A percentile compares a stretch with the other conserved stretches of the same genome.
These are phyloP conservation scores for Nakataea oryzae DNA, from an alignment of 2,329 filamentous ascomycete genomes.

Conservation along the genomic window DNA sequence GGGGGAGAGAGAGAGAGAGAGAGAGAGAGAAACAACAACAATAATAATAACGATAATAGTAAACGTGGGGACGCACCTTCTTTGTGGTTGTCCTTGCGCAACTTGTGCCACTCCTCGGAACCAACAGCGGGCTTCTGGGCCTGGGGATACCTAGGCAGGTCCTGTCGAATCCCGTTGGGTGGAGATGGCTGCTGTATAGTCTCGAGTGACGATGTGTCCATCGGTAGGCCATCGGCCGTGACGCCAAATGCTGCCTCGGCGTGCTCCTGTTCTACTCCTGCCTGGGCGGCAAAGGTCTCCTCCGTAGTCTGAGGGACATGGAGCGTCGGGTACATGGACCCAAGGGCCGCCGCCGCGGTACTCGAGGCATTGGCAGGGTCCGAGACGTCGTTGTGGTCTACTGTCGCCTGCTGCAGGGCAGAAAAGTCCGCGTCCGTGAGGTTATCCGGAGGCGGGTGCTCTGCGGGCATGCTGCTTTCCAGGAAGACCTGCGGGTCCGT, in stretches of 20 bases:
- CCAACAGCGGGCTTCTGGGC: conserved; percentile 74
- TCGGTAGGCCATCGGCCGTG: conserved; percentile 21
- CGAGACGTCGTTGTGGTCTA: conserved; percentile 31
- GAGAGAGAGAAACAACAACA: background rate
- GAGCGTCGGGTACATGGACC: conserved; percentile 47
- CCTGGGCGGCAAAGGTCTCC: conserved; percentile 48
- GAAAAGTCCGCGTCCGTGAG: conserved; percentile 42
- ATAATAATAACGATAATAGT: background rate
- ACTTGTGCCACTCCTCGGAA: conserved; percentile 95
- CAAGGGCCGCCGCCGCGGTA: conserved; percentile 48
- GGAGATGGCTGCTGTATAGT: conserved; percentile 21
- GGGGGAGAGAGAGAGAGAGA: background rate
- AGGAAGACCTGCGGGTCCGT: conserved; percentile 36
- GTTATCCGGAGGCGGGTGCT: conserved; percentile 21
- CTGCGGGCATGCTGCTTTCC: conserved; percentile 39
- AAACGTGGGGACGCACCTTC: conserved; percentile 85
- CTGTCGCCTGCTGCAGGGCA: conserved; percentile 43
- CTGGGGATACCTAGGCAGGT: conserved; percentile 26
- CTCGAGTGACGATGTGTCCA: conserved; percentile 18
- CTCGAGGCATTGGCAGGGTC: conserved; percentile 45
- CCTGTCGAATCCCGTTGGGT: conserved; percentile 3
- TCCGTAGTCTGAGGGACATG: conserved; percentile 48
- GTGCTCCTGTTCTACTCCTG: conserved; percentile 23
- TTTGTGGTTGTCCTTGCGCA: conserved; percentile 96
- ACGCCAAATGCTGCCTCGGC: conserved; percentile 16